phyloP scores from a whole-genome alignment of 176 grass and related monocot species.

The Zizania latifolia region DNA sequence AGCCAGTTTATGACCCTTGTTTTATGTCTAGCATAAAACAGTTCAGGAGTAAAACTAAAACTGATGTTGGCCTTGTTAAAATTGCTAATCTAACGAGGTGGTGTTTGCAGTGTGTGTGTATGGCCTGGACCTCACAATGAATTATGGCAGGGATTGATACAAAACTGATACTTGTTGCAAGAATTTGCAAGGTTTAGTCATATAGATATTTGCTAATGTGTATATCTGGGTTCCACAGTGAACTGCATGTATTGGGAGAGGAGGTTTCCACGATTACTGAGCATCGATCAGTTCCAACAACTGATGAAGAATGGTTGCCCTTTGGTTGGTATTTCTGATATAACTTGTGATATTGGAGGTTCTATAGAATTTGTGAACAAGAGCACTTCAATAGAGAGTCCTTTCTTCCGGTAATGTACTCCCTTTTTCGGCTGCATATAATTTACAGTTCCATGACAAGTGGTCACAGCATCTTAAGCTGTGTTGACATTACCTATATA shows the following conservation, averaged over 20 bases:
- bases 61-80: background rate
- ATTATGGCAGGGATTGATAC: background rate
- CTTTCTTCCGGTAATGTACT: constrained; percentile 73
- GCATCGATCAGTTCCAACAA: constrained; percentile 61
- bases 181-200: background rate
- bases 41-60: background rate
- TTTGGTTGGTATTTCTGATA: constrained; percentile 82
- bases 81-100: background rate
- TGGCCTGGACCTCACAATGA: background rate
- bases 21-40: constrained; percentile 6
- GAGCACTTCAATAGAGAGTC: constrained; percentile 84
- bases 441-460: background rate
- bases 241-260: constrained; percentile 99
- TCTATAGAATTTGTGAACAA: constrained; percentile 87
- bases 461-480: background rate
- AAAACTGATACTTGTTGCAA: background rate
- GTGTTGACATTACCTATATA: background rate
- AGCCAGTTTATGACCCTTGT: background rate
- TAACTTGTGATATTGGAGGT: constrained; percentile 93
- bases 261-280: constrained; percentile 85
- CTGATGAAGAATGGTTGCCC: constrained; percentile 54
- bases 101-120: background rate
- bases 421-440: constrained; percentile 1
- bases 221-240: constrained; percentile 40
- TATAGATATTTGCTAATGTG: constrained; percentile 18